Evolutionary conservation across 208 protist species (phyloP).

Genomic region (Leishmania tarentolae): DNA sequence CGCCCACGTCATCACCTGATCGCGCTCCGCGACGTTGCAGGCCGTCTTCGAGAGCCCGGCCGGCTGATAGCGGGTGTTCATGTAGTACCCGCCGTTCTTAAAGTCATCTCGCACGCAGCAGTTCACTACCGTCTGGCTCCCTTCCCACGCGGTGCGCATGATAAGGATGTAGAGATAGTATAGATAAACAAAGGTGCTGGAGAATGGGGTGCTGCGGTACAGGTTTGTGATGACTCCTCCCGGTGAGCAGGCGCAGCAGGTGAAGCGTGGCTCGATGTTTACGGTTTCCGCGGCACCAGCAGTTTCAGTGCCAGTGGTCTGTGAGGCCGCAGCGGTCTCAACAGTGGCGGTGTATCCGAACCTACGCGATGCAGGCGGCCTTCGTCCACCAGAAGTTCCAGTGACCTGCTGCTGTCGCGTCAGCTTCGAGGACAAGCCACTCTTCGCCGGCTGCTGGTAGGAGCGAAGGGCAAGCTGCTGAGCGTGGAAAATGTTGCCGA

Average conservation of each 20-base stretch:
- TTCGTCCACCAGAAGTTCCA: background rate
- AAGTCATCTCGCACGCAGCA: slow-evolving; percentile 78
- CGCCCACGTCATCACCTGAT: slow-evolving; percentile 72
- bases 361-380: slow-evolving; percentile 5
- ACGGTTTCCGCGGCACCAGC: background rate
- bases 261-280: slow-evolving; percentile 51
- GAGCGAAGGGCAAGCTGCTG: slow-evolving; percentile 77
- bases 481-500: slow-evolving; percentile 83
- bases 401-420: slow-evolving; percentile 17
- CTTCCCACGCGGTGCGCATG: slow-evolving; percentile 76
- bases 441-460: slow-evolving; percentile 37
- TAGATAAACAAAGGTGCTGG: slow-evolving; percentile 48
- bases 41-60: slow-evolving; percentile 68
- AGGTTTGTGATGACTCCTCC: slow-evolving; percentile 78
- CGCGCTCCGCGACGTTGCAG: slow-evolving; percentile 58
- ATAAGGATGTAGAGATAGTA: slow-evolving; percentile 69
- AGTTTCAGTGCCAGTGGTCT: background rate
- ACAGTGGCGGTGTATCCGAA: slow-evolving; percentile 8
- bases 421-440: slow-evolving; percentile 12
- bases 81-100: slow-evolving; percentile 85
- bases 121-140: slow-evolving; percentile 82
- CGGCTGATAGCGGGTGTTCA: slow-evolving; percentile 65
- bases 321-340: slow-evolving; percentile 17
- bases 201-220: slow-evolving; percentile 66
- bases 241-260: slow-evolving; percentile 67